A percentile compares a stretch with the other conserved stretches of the same genome.
Evolutionary conservation across 129 eudicot genomes (phyloP).

Genomic region (Lonicera japonica): DNA sequence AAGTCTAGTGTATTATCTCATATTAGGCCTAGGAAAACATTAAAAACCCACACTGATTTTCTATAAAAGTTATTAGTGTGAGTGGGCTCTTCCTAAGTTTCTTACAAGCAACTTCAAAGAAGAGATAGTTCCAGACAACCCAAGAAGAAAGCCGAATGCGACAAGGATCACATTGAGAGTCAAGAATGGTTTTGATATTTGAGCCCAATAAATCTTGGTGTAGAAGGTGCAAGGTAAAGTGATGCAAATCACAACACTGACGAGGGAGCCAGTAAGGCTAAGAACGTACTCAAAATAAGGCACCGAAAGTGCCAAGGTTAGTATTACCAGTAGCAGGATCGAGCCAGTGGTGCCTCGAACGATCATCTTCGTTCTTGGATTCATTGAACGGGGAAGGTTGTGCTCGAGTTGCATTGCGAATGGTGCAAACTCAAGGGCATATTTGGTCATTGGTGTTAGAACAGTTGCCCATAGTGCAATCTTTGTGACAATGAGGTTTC

Average conservation of each 20-base stretch:
- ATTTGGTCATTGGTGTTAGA: constrained; percentile 87
- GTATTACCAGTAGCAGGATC: constrained; percentile 41
- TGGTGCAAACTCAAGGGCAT: constrained; percentile 83
- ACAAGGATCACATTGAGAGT: constrained; percentile 39
- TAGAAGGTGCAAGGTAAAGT: constrained; percentile 66
- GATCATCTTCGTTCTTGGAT: constrained; percentile 52
- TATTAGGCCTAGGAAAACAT: too few relatives aligned
- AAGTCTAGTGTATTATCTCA: too few relatives aligned
- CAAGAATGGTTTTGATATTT: constrained; percentile 34
- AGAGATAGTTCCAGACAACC: constrained; percentile 61
- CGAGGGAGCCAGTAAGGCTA: constrained; percentile 82
- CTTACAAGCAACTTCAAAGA: constrained; percentile 51
- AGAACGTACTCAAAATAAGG: constrained; percentile 81
- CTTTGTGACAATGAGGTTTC: constrained; percentile 46
- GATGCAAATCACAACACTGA: constrained; percentile 56
- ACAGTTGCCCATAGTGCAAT: constrained; percentile 86
- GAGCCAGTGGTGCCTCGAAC: constrained; percentile 68
- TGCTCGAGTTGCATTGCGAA: constrained; percentile 71
- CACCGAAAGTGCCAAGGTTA: constrained; percentile 63
- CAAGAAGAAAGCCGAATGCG: constrained; percentile 38
- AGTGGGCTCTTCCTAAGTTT: constrained; percentile 20
- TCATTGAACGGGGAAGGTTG: constrained; percentile 47
- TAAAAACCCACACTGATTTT: too few relatives aligned
- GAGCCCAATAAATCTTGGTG: constrained; percentile 60
- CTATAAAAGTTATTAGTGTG: background rate